Evolutionary conservation across 1,284 basidiomycete species (phyloP).

Genomic region (Heimioporus punctisporus): DNA sequence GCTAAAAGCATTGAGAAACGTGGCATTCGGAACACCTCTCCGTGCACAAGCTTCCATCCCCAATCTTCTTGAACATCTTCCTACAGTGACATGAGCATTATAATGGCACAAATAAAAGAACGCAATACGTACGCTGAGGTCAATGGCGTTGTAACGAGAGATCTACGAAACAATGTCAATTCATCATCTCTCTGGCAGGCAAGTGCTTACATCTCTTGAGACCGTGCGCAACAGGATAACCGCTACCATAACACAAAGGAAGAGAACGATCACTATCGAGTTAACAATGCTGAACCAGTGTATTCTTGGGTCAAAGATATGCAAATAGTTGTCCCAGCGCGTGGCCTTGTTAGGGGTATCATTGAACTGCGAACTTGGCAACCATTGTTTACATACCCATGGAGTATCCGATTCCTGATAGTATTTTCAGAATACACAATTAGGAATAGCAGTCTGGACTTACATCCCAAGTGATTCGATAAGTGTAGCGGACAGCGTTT

Average conservation of each 20-base stretch:
- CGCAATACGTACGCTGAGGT: slow-evolving; percentile 68
- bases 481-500: slow-evolving; percentile 88
- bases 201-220: slow-evolving; percentile 78
- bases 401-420: slow-evolving; percentile 79
- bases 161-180: slow-evolving; percentile 63
- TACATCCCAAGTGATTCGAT: slow-evolving; percentile 87
- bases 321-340: slow-evolving; percentile 95
- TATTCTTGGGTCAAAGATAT: slow-evolving; percentile 78
- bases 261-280: slow-evolving; percentile 88
- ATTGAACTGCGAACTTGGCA: not conserved
- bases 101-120: not conserved
- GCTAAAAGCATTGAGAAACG: slow-evolving; percentile 79
- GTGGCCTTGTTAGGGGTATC: slow-evolving; percentile 62
- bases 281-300: slow-evolving; percentile 97
- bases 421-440: not conserved
- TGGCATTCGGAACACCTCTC: slow-evolving; percentile 94
- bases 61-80: slow-evolving; percentile 99
- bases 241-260: slow-evolving; percentile 93
- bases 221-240: slow-evolving; percentile 91
- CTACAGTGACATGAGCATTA: slow-evolving; percentile 36
- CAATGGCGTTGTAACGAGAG: slow-evolving; percentile 94
- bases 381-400: slow-evolving; percentile 54
- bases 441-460: slow-evolving; percentile 27
- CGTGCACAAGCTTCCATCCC: slow-evolving; percentile 98
- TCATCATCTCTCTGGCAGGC: slow-evolving; percentile 30